Evolutionary conservation across 345 rosid species (phyloP), one percentile per base, ranked within the genome.

Genomic region (Isatis tinctoria): DNA sequence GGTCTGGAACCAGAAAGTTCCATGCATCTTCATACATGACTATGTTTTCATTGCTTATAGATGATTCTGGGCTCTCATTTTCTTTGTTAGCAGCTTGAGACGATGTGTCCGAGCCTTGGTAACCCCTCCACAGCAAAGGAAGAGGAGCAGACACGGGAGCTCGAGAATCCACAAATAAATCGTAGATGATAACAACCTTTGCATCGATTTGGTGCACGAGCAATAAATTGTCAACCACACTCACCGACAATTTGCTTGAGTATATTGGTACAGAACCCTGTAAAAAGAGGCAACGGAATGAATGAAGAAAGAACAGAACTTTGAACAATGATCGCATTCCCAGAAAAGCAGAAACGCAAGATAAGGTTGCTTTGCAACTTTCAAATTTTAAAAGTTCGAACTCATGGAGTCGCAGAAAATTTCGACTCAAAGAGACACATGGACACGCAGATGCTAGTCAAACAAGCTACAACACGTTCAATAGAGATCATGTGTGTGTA

Each of bases 61-160:
- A 64, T 72, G 83, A 83, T 74, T 83, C 93, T 26, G 86, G 74
- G 80, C 71, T 82, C 66, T 84, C 90, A 72, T 73, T 69, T 59
- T 83, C 93, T 76, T 77, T 86, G 59, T 56, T 69, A 74, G 75
- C 61, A 65, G 86, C 82, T 74, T 80, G 88, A 26, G 83, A 79
- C 9, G 80, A 66, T 74, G 74, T 60, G 67, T 57, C 77, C 18
- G 92, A 83, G 82, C 89, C 81, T 53, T 83, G 87, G 39, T 84
- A 74, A 74, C 95, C 90, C 83, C 97, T 86, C 83, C 89, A 81
- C 68, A 87, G 77, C 65, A 92, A 81, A 64, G 99, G 98, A 74
- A 96, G 98, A 14, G 99, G 99, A 56, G 99, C 99, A 81, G 98
- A 90, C 77, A 96, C 81, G 26, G 99, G 98, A 75, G 96, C 97